Evolutionary conservation across 75 land plant species (phyloP).

Genomic region (Selaginella moellendorffii): DNA sequence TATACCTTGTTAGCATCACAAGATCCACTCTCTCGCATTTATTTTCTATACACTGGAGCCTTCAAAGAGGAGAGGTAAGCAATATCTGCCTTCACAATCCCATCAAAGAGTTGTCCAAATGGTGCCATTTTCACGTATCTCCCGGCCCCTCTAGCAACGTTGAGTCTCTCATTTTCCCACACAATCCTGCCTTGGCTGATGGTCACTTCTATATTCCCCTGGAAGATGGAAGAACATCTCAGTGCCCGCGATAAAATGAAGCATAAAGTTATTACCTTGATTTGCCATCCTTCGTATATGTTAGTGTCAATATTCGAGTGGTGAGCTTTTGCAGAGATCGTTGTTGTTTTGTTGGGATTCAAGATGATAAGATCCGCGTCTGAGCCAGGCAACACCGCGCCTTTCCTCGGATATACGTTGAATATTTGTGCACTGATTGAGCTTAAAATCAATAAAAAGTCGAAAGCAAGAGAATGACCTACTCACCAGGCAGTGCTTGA

Average conservation of each 20-base stretch:
- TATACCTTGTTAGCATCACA: too few relatives aligned
- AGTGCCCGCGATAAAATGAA: background rate
- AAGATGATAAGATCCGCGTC: constrained; percentile 89
- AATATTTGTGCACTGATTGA: constrained; percentile 93
- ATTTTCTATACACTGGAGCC: too few relatives aligned
- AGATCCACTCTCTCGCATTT: too few relatives aligned
- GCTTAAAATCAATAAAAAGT: background rate
- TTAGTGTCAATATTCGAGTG: constrained; percentile 87
- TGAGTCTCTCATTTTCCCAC: constrained; percentile 65
- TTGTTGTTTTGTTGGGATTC: constrained; percentile 61
- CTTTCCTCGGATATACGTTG: constrained; percentile 92
- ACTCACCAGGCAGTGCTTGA: constrained; percentile 91
- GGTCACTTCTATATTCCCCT: constrained; percentile 90
- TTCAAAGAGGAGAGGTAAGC: constrained; percentile 45
- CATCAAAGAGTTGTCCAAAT: constrained; percentile 66
- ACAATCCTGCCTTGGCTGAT: constrained; percentile 81
- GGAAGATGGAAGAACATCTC: background rate
- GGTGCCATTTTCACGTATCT: constrained; percentile 63
- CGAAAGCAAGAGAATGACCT: too few relatives aligned
- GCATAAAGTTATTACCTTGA: constrained; percentile 40
- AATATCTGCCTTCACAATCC: constrained; percentile 57
- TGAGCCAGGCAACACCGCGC: constrained; percentile 79
- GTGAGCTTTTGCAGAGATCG: constrained; percentile 51
- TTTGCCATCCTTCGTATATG: constrained; percentile 70
- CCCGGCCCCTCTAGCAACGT: constrained; percentile 58